Percentiles rank a stretch among this genome's conserved stretches.
phyloP scores from a whole-genome alignment of 306 rosid species.

The Inga laurina region DNA sequence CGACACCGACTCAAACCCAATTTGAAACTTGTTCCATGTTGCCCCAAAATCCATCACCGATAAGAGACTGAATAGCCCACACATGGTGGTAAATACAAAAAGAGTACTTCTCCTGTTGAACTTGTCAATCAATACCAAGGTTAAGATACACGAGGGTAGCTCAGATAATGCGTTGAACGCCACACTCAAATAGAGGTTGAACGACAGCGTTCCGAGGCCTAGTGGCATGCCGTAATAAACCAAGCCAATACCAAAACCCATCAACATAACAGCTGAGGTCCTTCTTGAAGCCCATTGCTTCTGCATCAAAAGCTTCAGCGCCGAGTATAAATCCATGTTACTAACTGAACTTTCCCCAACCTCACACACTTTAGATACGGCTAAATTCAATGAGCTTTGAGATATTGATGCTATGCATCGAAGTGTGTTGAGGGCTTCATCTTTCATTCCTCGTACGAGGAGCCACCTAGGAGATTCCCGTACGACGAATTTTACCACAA shows the following conservation, averaged over 20 bases:
- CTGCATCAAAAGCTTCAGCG: conserved; percentile 36
- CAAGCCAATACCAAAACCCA: conserved; percentile 56
- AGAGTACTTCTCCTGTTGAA: conserved; percentile 51
- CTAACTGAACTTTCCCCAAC: conserved; percentile 30
- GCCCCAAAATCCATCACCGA: conserved; percentile 31
- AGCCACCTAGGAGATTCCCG: conserved; percentile 78
- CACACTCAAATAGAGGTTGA: conserved; percentile 58
- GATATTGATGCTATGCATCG: conserved; percentile 30
- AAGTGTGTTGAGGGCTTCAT: conserved; percentile 47
- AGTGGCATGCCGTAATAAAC: conserved; percentile 79
- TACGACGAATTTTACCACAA: conserved; percentile 38
- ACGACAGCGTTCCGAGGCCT: conserved; percentile 52
- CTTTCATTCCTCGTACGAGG: conserved; percentile 50
- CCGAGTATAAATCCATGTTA: conserved; percentile 39
- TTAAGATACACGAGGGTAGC: conserved; percentile 50
- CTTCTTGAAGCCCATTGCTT: conserved; percentile 55
- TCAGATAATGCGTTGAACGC: conserved; percentile 67
- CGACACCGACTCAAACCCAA: conserved; percentile 55
- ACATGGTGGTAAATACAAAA: conserved; percentile 19
- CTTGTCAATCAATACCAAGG: conserved; percentile 40
- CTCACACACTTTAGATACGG: conserved; percentile 26
- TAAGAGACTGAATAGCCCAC: conserved; percentile 57
- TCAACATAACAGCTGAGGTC: conserved; percentile 34
- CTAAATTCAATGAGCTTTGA: conserved; percentile 27
- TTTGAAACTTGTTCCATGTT: conserved; percentile 28